Evolutionary conservation across 768 basidiomycete species (phyloP).

Genomic region (Collybia sp.): DNA sequence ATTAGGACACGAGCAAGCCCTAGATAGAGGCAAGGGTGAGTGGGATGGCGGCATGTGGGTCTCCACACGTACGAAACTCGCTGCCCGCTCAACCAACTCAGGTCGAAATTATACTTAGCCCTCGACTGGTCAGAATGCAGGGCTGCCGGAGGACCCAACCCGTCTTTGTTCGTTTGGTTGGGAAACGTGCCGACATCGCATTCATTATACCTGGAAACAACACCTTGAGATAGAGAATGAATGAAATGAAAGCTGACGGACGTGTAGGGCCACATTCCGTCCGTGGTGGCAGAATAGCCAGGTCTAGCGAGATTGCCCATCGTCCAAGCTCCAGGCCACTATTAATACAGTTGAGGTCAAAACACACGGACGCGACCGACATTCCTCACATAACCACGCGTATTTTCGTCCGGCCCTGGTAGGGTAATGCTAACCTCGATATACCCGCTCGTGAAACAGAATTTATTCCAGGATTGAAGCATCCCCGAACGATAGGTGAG

Average conservation of each 20-base stretch:
- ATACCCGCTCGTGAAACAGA: conserved; percentile 80
- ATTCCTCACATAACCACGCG: conserved; percentile 41
- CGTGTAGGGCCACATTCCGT: conserved; percentile 84
- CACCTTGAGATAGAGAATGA: neutral
- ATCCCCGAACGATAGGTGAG: conserved; percentile 69
- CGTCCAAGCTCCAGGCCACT: conserved; percentile 89
- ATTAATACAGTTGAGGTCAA: neutral
- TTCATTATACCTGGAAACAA: conserved; percentile 40
- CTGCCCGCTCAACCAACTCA: conserved; percentile 80
- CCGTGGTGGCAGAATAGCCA: conserved; percentile 75
- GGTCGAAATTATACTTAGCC: conserved; percentile 47
- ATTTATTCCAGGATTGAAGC: conserved; percentile 90
- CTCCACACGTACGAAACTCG: conserved; percentile 51
- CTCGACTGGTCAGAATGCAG: conserved; percentile 43
- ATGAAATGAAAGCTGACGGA: conserved; percentile 25
- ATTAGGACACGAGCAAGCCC: conserved; percentile 71
- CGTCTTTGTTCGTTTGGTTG: conserved; percentile 58
- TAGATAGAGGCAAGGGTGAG: conserved; percentile 14
- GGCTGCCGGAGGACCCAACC: conserved; percentile 57
- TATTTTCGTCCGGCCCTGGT: conserved; percentile 52
- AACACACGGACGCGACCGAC: neutral
- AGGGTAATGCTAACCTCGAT: conserved; percentile 63
- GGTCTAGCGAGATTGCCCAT: conserved; percentile 86
- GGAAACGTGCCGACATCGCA: conserved; percentile 78
- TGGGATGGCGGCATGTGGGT: neutral